A percentile compares a stretch with the other conserved stretches of the same genome.
Conservation (phyloP, 345 rosid genomes). For the Sapria himalayana region DNA sequence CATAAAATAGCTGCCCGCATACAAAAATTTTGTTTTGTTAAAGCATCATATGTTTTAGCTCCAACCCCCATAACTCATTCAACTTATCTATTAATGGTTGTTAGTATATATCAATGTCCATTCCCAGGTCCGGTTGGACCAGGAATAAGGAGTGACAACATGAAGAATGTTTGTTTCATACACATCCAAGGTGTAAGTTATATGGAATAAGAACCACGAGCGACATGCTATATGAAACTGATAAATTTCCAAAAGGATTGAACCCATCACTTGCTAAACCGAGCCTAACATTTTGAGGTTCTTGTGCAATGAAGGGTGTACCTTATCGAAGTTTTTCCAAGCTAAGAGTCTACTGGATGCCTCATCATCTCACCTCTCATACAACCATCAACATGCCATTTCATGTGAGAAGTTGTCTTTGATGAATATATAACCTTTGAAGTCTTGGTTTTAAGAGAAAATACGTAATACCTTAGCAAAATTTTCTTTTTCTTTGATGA, state of each 20-base stretch:
- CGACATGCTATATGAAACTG: not conserved
- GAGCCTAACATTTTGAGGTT: not conserved
- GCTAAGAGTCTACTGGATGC: not conserved
- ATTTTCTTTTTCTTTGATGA: not conserved
- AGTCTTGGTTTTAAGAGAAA: not conserved
- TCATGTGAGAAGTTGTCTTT: not conserved
- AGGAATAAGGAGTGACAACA: not conserved
- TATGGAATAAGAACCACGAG: not conserved
- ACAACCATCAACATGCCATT: not conserved
- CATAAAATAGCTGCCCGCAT: constrained; percentile 2
- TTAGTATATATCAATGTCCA: constrained; percentile 2
- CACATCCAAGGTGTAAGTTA: constrained; percentile 5
- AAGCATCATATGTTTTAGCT: constrained; percentile 1
- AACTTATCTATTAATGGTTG: constrained; percentile 4
- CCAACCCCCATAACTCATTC: not conserved
- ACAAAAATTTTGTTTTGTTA: no score
- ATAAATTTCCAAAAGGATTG: not conserved
- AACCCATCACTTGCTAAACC: not conserved
- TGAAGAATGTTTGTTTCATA: not conserved
- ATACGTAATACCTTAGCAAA: not conserved
- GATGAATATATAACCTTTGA: not conserved
- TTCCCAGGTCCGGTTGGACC: not conserved
- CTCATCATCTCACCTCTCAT: not conserved
- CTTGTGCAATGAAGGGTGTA: not conserved
- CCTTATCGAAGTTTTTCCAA: not conserved